A percentile compares a stretch with the other conserved stretches of the same genome.
These are phyloP conservation scores for Danielozyma ontarioensis DNA, from an alignment of 805 yeast genomes.

Conservation along the genomic window DNA sequence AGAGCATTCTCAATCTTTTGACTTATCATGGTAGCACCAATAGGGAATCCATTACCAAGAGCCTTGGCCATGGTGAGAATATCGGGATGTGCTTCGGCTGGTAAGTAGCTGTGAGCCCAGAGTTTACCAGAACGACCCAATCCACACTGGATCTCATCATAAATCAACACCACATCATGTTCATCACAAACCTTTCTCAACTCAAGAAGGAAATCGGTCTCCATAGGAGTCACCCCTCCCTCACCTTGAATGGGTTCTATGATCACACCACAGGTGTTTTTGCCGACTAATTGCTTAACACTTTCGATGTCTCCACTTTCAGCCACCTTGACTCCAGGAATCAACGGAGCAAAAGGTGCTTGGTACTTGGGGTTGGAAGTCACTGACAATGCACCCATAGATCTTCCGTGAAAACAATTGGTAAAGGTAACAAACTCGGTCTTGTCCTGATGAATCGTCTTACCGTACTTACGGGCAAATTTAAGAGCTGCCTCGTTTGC, in stretches of 20 bases:
- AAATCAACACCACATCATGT: slow-evolving; percentile 72
- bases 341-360: slow-evolving; percentile 81
- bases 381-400: slow-evolving; percentile 88
- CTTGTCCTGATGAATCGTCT: slow-evolving; percentile 47
- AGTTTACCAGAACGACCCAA: slow-evolving; percentile 86
- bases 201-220: slow-evolving; percentile 56
- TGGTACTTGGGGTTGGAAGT: slow-evolving; percentile 94
- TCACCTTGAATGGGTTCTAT: slow-evolving; percentile 98
- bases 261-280: slow-evolving; percentile 81
- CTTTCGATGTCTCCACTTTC: slow-evolving; percentile 54
- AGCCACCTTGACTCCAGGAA: slow-evolving; percentile 83
- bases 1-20: slow-evolving; percentile 69
- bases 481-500: slow-evolving; percentile 58
- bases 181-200: slow-evolving; percentile 64
- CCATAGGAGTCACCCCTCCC: slow-evolving; percentile 81
- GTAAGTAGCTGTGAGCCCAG: slow-evolving; percentile 85
- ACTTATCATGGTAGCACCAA: slow-evolving; percentile 87
- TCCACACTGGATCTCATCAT: slow-evolving; percentile 97
- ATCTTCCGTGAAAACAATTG: slow-evolving; percentile 91
- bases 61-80: slow-evolving; percentile 94
- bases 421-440: slow-evolving; percentile 81
- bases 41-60: slow-evolving; percentile 93
- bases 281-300: slow-evolving; percentile 49
- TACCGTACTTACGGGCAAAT: slow-evolving; percentile 76
- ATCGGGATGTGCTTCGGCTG: slow-evolving; percentile 86